Base-by-base conservation (phyloP, 163 green algal genomes). In the Volvox carteri region DNA sequence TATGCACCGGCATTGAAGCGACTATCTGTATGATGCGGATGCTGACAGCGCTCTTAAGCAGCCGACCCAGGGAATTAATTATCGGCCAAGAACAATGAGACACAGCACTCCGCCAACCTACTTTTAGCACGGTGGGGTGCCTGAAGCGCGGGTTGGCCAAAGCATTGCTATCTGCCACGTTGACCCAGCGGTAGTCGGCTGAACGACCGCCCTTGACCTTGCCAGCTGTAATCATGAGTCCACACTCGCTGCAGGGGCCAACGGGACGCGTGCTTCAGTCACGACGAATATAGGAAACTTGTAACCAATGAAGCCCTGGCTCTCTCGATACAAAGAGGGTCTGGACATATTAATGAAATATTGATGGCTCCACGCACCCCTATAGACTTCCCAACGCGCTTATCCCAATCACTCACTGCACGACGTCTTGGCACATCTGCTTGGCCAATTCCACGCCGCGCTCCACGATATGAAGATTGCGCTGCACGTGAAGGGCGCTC, bases 401-500 rank as follows among this genome's bases (percentile, higher is more conserved):
- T 42, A 8, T 73, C 14, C 50, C 54, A 72, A 39, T 84, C 35
- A 84, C 84, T 89, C 54, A 89, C 84, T 84, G 72, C 54, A 89
- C 72, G 54, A 89, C 72, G 41, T 84, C 72, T 9, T 52, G 56
- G 70, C 70, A 84, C 54, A 89, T 70, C 21, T 70, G 54, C 84
- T 89, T 89, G n/a, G 84, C 84, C 30, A 46, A 42, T 41, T 89
- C 84, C 25, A 89, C 79, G 50, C 84, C 84, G 18, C 33, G 41
- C 54, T 77, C 72, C 72, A 84, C 84, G 9, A 77, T 37, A 44
- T 65, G 23, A 4, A 84, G 72, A 54, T 89, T 84, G 41, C 72
- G 72, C 84, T 89, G 72, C n/a, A 89, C 54, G 52, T 89, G 84
- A 28, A 89, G 72, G 0, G 84, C 84, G 84, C 30, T 72, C 41